Conservation (phyloP, 768 basidiomycete genomes). For the Omphalotus guepiniiformis region DNA sequence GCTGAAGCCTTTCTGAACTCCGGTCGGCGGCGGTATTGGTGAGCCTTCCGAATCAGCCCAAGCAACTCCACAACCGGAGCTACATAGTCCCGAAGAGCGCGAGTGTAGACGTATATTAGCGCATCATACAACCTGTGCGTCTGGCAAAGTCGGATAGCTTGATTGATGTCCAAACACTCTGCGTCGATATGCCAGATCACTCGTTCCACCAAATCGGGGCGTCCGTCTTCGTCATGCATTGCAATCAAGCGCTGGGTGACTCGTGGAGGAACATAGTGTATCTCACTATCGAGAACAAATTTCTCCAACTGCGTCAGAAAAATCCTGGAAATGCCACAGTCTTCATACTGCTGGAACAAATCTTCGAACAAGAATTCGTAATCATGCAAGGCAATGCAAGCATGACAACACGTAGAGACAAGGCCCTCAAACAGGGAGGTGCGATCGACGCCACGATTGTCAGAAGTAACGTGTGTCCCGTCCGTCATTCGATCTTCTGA, state of each 20-base stretch:
- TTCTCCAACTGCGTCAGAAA: slow-evolving; percentile 80
- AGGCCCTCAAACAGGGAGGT: slow-evolving; percentile 88
- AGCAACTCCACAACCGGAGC: slow-evolving; percentile 86
- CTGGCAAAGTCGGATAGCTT: slow-evolving; percentile 85
- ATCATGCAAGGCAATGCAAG: slow-evolving; percentile 76
- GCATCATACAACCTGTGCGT: slow-evolving; percentile 85
- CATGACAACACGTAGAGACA: slow-evolving; percentile 70
- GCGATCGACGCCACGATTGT: slow-evolving; percentile 89
- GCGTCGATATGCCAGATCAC: slow-evolving; percentile 98
- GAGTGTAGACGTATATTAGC: slow-evolving; percentile 89
- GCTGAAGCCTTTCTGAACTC: slow-evolving; percentile 28
- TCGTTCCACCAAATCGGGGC: slow-evolving; percentile 75
- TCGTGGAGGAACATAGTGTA: slow-evolving; percentile 76
- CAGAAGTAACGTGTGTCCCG: slow-evolving; percentile 73
- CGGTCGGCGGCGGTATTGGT: slow-evolving; percentile 43
- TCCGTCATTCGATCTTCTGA: slow-evolving; percentile 94
- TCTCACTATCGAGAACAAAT: slow-evolving; percentile 70
- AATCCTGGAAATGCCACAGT: slow-evolving; percentile 77
- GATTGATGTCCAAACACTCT: slow-evolving; percentile 86
- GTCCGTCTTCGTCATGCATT: slow-evolving; percentile 66
- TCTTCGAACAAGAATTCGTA: slow-evolving; percentile 91
- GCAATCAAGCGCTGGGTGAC: slow-evolving; percentile 83
- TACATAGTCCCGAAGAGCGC: slow-evolving; percentile 83
- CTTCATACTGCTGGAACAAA: slow-evolving; percentile 85
- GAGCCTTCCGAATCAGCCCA: slow-evolving; percentile 66